A percentile compares a stretch with the other conserved stretches of the same genome.
Evolutionary conservation across 805 yeast species (phyloP).

Genomic region (Ogataea saltuana): DNA sequence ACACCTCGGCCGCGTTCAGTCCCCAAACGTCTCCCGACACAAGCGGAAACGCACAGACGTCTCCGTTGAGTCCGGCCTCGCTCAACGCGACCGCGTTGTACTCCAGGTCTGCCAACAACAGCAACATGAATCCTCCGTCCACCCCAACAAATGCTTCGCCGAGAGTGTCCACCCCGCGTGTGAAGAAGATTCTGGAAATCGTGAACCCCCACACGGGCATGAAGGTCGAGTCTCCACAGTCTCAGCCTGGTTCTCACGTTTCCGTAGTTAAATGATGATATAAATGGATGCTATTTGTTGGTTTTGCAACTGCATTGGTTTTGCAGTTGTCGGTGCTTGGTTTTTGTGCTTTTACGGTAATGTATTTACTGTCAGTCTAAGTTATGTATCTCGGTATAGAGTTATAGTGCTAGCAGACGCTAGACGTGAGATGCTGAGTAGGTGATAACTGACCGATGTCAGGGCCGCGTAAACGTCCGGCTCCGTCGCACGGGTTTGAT

Average conservation of each 20-base stretch:
- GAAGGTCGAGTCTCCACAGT: constrained; percentile 54
- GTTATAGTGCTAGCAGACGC: neutral
- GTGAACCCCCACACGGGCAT: constrained; percentile 62
- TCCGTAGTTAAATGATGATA: constrained; percentile 17
- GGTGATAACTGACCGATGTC: too few relatives aligned
- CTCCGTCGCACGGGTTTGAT: too few relatives aligned
- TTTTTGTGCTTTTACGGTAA: neutral
- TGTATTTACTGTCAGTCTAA: neutral
- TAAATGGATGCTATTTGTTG: neutral
- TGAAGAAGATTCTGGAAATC: constrained; percentile 60
- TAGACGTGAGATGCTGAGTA: too few relatives aligned
- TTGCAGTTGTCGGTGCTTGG: neutral
- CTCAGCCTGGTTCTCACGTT: constrained; percentile 16
- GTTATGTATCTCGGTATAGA: constrained; percentile 4
- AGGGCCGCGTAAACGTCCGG: too few relatives aligned
- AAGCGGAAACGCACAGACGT: constrained; percentile 24
- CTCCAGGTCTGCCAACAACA: constrained; percentile 12
- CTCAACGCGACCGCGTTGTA: constrained; percentile 18
- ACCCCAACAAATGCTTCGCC: constrained; percentile 37
- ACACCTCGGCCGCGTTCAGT: constrained; percentile 62
- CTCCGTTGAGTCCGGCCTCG: constrained; percentile 17
- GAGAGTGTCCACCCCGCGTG: constrained; percentile 55
- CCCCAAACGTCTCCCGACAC: constrained; percentile 46
- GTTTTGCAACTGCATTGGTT: constrained; percentile 2
- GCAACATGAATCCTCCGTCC: constrained; percentile 4